These are phyloP conservation scores for Fusarium sp. DNA, from an alignment of 2,329 filamentous ascomycete species.

Conservation along the genomic window DNA sequence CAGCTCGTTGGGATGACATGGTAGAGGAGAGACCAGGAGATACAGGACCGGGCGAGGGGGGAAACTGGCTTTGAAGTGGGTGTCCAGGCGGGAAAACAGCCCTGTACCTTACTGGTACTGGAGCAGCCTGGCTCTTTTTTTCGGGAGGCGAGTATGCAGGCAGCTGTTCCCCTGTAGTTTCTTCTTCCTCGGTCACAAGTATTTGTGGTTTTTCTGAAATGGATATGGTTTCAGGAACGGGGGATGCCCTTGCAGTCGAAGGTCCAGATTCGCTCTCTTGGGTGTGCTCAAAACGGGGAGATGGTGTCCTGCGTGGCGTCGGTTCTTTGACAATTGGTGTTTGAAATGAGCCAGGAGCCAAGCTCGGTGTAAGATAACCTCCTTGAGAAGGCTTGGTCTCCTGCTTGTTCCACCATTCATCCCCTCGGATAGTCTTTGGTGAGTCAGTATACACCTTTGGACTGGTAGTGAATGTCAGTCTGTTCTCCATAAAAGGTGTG, in stretches of 20 bases:
- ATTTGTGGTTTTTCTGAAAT: conserved; percentile 52
- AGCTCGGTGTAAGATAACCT: conserved; percentile 27
- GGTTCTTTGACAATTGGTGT: conserved; percentile 51
- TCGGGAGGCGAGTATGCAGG: conserved; percentile 66
- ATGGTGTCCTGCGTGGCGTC: conserved; percentile 48
- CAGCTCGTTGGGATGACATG: conserved; percentile 70
- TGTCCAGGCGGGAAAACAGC: conserved; percentile 68
- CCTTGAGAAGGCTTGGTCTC: conserved; percentile 23
- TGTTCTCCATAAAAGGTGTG: conserved; percentile 69
- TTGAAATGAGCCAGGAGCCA: conserved; percentile 33
- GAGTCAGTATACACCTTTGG: conserved; percentile 48
- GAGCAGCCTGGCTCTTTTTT: conserved; percentile 44
- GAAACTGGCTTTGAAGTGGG: conserved; percentile 56
- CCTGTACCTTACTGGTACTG: conserved; percentile 59
- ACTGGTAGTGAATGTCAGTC: conserved; percentile 53
- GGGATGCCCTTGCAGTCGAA: conserved; percentile 31
- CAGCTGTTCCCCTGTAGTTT: conserved; percentile 52
- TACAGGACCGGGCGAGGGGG: conserved; percentile 67
- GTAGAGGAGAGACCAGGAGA: conserved; percentile 70
- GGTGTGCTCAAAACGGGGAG: conserved; percentile 38
- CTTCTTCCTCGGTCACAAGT: conserved; percentile 49
- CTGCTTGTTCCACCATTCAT: conserved; percentile 51
- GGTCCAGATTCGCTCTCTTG: conserved; percentile 23
- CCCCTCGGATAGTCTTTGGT: conserved; percentile 42
- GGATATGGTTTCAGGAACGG: conserved; percentile 15